phyloP scores from a whole-genome alignment of 192 early-diverging fungal species.

The Kappamyces sp. region DNA sequence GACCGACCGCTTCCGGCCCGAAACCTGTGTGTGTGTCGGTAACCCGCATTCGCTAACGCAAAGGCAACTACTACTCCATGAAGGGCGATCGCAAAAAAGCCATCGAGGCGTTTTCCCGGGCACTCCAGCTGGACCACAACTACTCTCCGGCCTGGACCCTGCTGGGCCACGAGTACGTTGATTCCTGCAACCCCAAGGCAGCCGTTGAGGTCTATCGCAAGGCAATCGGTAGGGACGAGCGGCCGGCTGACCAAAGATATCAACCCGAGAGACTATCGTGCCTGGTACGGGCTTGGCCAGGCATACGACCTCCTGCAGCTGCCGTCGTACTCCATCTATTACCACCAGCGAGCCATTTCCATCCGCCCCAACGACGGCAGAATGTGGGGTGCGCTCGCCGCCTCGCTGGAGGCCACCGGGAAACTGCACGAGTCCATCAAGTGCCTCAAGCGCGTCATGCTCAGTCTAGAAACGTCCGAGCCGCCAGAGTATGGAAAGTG shows the following conservation, averaged over 20 bases:
- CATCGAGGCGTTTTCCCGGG: conserved; percentile 77
- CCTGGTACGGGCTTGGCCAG: conserved; percentile 90
- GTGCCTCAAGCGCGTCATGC: conserved; percentile 55
- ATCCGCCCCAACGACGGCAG: conserved; percentile 76
- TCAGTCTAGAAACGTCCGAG: no score
- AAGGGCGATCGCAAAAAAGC: conserved; percentile 78
- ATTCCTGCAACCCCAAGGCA: conserved; percentile 81
- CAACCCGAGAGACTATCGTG: conserved; percentile 73
- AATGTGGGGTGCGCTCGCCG: conserved; percentile 78
- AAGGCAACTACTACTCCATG: conserved; percentile 82
- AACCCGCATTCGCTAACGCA: not conserved
- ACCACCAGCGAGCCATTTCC: conserved; percentile 70
- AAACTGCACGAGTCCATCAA: conserved; percentile 57
- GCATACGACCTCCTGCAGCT: conserved; percentile 82
- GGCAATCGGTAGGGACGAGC: conserved; percentile 59
- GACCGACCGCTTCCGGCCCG: conserved; percentile 75
- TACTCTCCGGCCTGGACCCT: conserved; percentile 84
- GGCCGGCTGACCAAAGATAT: conserved; percentile 42
- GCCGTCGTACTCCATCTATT: conserved; percentile 73
- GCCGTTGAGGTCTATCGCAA: conserved; percentile 85
- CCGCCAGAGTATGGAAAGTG: no score
- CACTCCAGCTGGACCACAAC: conserved; percentile 70
- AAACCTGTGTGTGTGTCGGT: conserved; percentile 63
- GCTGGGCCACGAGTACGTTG: conserved; percentile 92
- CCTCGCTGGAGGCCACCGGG: conserved; percentile 60